Percentiles rank a stretch among this genome's conserved stretches.
These are phyloP conservation scores for Monilinia polystroma DNA, from an alignment of 2,329 filamentous ascomycete genomes.

Conservation along the genomic window DNA sequence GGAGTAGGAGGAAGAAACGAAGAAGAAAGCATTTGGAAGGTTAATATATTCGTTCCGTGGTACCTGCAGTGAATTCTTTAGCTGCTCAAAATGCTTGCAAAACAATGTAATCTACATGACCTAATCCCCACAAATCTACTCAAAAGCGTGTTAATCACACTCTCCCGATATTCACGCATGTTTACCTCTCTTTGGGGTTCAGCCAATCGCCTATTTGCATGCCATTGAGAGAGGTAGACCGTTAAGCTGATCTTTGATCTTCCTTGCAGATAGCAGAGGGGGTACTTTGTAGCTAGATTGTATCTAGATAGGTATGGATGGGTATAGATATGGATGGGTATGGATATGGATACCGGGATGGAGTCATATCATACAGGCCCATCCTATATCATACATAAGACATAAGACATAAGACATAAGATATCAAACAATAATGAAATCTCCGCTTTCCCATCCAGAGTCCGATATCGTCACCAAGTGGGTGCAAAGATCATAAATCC, in stretches of 20 bases:
- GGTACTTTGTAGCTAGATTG: neutral
- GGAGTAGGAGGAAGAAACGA: neutral
- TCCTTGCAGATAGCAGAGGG: constrained; percentile 8
- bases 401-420: neutral
- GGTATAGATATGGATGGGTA: neutral
- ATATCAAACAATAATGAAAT: neutral
- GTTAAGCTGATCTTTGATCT: constrained; percentile 14
- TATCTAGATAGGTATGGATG: neutral
- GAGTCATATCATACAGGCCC: too few relatives aligned
- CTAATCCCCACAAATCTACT: constrained; percentile 6
- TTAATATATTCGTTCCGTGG: constrained; percentile 12
- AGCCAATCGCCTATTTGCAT: constrained; percentile 3
- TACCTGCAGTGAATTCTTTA: constrained; percentile 14
- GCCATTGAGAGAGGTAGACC: neutral
- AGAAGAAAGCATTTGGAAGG: neutral
- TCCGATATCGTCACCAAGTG: constrained; percentile 7
- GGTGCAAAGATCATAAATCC: too few relatives aligned
- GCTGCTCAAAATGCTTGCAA: neutral
- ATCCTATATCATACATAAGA: too few relatives aligned
- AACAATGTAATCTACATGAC: constrained; percentile 7
- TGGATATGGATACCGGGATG: neutral
- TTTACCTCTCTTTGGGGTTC: neutral
- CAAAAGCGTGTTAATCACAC: constrained; percentile 15
- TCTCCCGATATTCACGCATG: constrained; percentile 4
- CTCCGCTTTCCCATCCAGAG: too few relatives aligned